Base-by-base conservation (phyloP, 2,329 filamentous ascomycete species). In the Trichoderma sp. region DNA sequence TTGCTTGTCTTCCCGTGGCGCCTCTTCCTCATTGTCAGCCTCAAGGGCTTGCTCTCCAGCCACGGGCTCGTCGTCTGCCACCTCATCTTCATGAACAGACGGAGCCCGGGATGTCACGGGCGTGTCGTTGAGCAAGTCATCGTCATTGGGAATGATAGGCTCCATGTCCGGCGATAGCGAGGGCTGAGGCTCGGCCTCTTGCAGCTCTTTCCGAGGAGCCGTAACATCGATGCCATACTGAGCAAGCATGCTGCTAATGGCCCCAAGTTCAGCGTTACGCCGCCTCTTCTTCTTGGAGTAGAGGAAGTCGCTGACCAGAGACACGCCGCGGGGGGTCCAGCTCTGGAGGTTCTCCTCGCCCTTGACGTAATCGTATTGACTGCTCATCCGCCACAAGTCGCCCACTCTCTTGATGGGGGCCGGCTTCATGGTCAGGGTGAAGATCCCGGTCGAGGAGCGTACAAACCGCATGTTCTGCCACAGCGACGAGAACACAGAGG, bases 351-450 rank as follows among this genome's bases (percentile, higher is more conserved):
- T 84, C 76, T 99, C 95, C 77, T 99, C 93, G 63, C 95, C 95
- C 76, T 97, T 97, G 71, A 99, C 91, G 74, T 97, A 98, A 75
- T 96, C 92, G 72, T 96, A 90, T 66, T 92, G 89, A 17, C 93
- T 98, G 76, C 93, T 96, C 88, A 98, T 92, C 63, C 95, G 88
- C 95, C 95, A 99, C 14, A 99, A 82, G 74, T 99, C 95, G 3
- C 92, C 92, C 0, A 93, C 92, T 54, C 92, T 87, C 78, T 97
- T 97, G 58, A 96, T 93, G 3, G 93, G 93, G 7, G 92, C 89
- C 0, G 95, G 95, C 34, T 92, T 89, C 76, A 98, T 89, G 6
- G 88, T 88, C 57, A 98, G 81, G 1, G 91, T 93, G 77, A 96
- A 99, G 66, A 97, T 91, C 51, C 88, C 88, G 21, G 92, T 91